These are phyloP conservation scores for Fusarium concolor DNA, from an alignment of 2,329 filamentous ascomycete genomes.

Conservation along the genomic window DNA sequence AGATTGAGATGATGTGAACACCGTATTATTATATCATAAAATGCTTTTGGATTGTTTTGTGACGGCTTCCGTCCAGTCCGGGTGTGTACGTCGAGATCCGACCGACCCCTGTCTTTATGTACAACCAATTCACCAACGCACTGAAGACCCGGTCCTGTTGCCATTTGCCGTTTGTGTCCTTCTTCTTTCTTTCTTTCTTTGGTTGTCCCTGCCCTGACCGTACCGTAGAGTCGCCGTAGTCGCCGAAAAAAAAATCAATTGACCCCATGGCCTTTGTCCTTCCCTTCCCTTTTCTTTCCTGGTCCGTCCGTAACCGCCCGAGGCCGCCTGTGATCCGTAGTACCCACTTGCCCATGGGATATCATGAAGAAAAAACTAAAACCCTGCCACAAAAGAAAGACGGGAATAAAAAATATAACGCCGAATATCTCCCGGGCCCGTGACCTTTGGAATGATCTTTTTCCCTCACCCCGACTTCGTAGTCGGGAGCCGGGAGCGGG, in stretches of 20 bases:
- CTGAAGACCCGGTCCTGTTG: conserved; percentile 40
- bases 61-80: conserved; percentile 20
- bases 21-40: conserved; percentile 34
- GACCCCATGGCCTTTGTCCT: conserved; percentile 30
- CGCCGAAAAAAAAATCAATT: conserved; percentile 28
- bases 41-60: conserved; percentile 31
- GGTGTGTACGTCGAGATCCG: conserved; percentile 21
- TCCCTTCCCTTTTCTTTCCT: conserved; percentile 34
- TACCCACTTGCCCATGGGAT: conserved; percentile 45
- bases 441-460: conserved; percentile 26
- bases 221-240: conserved; percentile 35
- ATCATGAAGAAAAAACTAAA: conserved; percentile 43
- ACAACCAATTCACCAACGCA: conserved; percentile 36
- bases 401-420: conserved; percentile 39
- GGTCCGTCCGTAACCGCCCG: conserved; percentile 39
- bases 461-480: conserved; percentile 27
- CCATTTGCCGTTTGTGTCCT: conserved; percentile 38
- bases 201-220: conserved; percentile 18
- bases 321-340: conserved; percentile 37
- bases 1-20: conserved; percentile 18
- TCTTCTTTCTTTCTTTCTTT: conserved; percentile 14
- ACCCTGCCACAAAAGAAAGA: conserved; percentile 42
- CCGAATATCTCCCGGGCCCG: conserved; percentile 38
- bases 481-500: conserved; percentile 11
- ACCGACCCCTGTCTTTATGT: conserved; percentile 31